Conservation (phyloP, 2,329 filamentous ascomycete species). For the Aspergillus terreus region DNA sequence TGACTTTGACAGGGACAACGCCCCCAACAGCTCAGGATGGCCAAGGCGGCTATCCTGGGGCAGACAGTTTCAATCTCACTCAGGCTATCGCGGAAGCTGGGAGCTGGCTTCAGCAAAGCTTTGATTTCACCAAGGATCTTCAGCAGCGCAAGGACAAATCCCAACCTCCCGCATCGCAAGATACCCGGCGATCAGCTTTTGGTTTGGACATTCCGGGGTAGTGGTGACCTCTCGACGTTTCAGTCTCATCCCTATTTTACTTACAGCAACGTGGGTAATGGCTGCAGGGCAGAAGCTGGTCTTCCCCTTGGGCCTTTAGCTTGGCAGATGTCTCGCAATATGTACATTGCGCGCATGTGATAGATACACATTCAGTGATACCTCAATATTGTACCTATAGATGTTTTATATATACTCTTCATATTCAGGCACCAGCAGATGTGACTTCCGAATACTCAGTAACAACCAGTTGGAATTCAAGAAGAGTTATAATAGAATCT, state of each 20-base stretch:
- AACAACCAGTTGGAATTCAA: no score
- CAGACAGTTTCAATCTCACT: slow-evolving; percentile 40
- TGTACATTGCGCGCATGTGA: no score
- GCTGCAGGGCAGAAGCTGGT: not conserved
- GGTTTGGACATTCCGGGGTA: slow-evolving; percentile 13
- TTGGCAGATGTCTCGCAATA: no score
- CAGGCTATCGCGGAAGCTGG: slow-evolving; percentile 45
- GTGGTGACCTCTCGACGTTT: not conserved
- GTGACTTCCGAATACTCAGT: no score
- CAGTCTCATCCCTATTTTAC: not conserved
- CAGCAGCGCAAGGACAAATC: slow-evolving; percentile 14
- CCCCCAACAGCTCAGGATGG: slow-evolving; percentile 32
- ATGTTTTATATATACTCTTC: no score
- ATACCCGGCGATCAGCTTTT: slow-evolving; percentile 5
- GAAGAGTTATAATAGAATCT: no score
- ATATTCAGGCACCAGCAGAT: no score
- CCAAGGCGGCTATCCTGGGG: slow-evolving; percentile 25
- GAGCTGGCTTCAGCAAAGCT: slow-evolving; percentile 44
- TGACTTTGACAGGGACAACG: slow-evolving; percentile 31
- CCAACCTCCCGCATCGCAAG: slow-evolving; percentile 11
- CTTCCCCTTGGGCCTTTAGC: not conserved
- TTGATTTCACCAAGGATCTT: slow-evolving; percentile 38
- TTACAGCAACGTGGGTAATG: not conserved
- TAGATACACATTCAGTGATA: no score
- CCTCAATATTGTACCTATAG: no score